phyloP scores from a whole-genome alignment of 2,329 filamentous ascomycete species.

The Stachybotrys elegans region DNA sequence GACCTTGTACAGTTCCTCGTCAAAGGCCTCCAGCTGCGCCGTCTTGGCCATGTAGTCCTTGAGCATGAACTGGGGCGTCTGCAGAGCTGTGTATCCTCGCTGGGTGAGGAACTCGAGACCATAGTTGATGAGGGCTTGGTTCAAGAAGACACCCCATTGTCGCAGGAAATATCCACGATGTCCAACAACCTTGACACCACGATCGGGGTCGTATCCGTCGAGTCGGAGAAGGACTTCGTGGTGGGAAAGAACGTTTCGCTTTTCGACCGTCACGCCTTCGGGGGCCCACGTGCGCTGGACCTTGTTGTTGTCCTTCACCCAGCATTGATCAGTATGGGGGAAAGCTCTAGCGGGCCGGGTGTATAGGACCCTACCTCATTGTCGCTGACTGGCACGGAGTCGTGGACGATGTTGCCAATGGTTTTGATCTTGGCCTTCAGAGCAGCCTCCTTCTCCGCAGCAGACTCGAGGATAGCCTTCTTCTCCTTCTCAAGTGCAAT shows the following conservation, averaged over 20 bases:
- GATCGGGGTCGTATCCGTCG: slow-evolving; percentile 88
- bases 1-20: slow-evolving; percentile 98
- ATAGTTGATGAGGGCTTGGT: slow-evolving; percentile 92
- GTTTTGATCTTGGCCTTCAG: slow-evolving; percentile 75
- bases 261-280: slow-evolving; percentile 66
- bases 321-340: too few species aligned
- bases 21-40: slow-evolving; percentile 93
- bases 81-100: slow-evolving; percentile 76
- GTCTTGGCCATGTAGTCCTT: slow-evolving; percentile 97
- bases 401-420: slow-evolving; percentile 72
- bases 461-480: slow-evolving; percentile 70
- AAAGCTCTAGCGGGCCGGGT: too few species aligned
- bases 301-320: slow-evolving; percentile 77
- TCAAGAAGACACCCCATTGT: slow-evolving; percentile 84
- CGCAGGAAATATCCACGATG: slow-evolving; percentile 92
- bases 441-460: slow-evolving; percentile 67
- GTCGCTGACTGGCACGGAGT: slow-evolving; percentile 75
- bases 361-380: slow-evolving; percentile 57
- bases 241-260: slow-evolving; percentile 77
- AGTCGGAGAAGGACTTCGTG: slow-evolving; percentile 88
- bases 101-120: slow-evolving; percentile 81
- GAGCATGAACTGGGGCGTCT: slow-evolving; percentile 91
- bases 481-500: slow-evolving; percentile 73
- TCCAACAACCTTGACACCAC: slow-evolving; percentile 89
- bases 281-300: slow-evolving; percentile 76